A percentile compares a stretch with the other conserved stretches of the same genome.
Evolutionary conservation across 2,329 filamentous ascomycete species (phyloP).

Genomic region (Hypoxylon sp.): DNA sequence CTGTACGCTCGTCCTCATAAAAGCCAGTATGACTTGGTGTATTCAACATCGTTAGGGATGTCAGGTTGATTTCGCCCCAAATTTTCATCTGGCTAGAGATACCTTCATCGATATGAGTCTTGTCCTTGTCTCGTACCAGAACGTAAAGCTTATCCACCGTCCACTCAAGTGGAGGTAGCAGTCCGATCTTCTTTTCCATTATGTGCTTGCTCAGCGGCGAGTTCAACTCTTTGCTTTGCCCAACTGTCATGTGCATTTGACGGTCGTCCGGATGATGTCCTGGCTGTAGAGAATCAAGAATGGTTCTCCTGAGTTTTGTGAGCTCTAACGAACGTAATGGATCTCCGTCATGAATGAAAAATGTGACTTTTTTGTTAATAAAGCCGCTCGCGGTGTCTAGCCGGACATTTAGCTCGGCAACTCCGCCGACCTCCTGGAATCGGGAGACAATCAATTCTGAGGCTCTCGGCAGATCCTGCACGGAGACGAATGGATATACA

Average conservation of each 20-base stretch:
- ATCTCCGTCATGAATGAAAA: conserved; percentile 60
- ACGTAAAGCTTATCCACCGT: conserved; percentile 64
- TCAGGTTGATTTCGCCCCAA: conserved; percentile 66
- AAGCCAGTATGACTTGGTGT: conserved; percentile 33
- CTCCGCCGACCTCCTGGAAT: conserved; percentile 46
- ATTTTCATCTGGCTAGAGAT: conserved; percentile 66
- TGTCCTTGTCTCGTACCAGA: conserved; percentile 63
- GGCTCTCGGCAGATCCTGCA: conserved; percentile 62
- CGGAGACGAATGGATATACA: conserved; percentile 74
- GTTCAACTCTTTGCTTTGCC: conserved; percentile 66
- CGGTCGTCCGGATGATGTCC: conserved; percentile 48
- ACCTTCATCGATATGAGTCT: conserved; percentile 48
- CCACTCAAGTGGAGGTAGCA: conserved; percentile 66
- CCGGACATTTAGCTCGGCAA: conserved; percentile 47
- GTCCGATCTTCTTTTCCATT: conserved; percentile 68
- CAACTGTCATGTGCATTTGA: conserved; percentile 71
- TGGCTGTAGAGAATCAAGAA: conserved; percentile 58
- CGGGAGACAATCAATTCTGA: conserved; percentile 57
- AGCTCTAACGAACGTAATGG: conserved; percentile 47
- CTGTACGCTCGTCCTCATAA: conserved; percentile 31
- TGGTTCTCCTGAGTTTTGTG: conserved; percentile 52
- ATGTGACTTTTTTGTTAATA: conserved; percentile 63
- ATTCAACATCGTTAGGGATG: conserved; percentile 40
- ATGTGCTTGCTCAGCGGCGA: conserved; percentile 65
- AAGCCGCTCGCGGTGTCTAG: conserved; percentile 65